phyloP scores from a whole-genome alignment of 805 yeast species.

The Jamesozyma rosinii region DNA sequence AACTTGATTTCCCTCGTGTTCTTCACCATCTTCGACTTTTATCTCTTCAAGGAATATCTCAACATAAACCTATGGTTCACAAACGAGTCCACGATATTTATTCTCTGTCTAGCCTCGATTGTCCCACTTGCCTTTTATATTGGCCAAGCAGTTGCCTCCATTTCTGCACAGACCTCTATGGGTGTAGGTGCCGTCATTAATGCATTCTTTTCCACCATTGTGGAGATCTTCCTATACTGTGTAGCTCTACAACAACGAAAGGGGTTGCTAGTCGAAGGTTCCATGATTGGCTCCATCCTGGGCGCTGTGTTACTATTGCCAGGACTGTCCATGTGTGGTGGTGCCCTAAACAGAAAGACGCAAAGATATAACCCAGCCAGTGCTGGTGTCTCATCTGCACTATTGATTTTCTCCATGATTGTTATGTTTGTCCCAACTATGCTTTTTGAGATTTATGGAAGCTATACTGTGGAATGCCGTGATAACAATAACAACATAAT shows the following conservation, averaged over 20 bases:
- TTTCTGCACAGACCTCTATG: slow-evolving; percentile 97
- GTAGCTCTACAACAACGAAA: slow-evolving; percentile 82
- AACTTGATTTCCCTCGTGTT: slow-evolving; percentile 71
- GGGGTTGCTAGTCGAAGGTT: slow-evolving; percentile 88
- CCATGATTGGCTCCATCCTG: slow-evolving; percentile 84
- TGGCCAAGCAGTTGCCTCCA: slow-evolving; percentile 99
- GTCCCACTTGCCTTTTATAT: slow-evolving; percentile 93
- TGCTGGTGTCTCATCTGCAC: slow-evolving; percentile 94
- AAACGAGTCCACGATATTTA: slow-evolving; percentile 57
- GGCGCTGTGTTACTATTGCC: slow-evolving; percentile 90
- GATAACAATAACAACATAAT: slow-evolving; percentile 7
- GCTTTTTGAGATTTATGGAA: slow-evolving; percentile 82
- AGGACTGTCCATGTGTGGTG: slow-evolving; percentile 95
- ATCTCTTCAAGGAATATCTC: slow-evolving; percentile 43
- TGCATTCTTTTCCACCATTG: slow-evolving; percentile 93
- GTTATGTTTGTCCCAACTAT: slow-evolving; percentile 90
- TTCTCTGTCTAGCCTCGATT: slow-evolving; percentile 70
- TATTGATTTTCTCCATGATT: slow-evolving; percentile 82
- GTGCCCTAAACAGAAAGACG: slow-evolving; percentile 85
- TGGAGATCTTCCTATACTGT: slow-evolving; percentile 84
- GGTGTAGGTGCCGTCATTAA: slow-evolving; percentile 97
- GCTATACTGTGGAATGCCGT: slow-evolving; percentile 66
- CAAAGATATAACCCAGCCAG: slow-evolving; percentile 92
- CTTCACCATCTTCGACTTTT: slow-evolving; percentile 75
- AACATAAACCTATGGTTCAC: slow-evolving; percentile 34